A percentile compares a stretch with the other conserved stretches of the same genome.
These are phyloP conservation scores for Penicillium cataractarum DNA, from an alignment of 495 filamentous ascomycete species.

Conservation along the genomic window DNA sequence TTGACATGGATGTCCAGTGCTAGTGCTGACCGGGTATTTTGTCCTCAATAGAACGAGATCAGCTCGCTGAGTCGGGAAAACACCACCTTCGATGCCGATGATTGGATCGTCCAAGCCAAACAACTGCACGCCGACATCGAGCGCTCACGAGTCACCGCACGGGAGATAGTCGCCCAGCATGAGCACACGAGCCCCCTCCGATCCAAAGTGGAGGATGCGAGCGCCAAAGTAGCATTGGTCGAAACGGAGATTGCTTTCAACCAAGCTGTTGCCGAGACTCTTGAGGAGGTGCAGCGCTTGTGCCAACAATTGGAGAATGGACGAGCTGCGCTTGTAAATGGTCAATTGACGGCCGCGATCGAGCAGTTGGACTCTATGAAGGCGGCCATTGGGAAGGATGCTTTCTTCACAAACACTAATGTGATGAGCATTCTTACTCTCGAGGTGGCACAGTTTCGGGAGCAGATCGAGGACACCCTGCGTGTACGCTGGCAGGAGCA, in stretches of 20 bases:
- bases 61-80: slow-evolving; percentile 71
- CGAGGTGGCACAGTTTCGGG: slow-evolving; percentile 35
- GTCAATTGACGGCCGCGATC: slow-evolving; percentile 55
- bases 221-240: slow-evolving; percentile 70
- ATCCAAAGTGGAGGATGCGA: slow-evolving; percentile 64
- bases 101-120: slow-evolving; percentile 83
- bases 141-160: slow-evolving; percentile 68
- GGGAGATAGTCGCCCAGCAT: slow-evolving; percentile 72
- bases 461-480: slow-evolving; percentile 39
- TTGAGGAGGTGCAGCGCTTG: slow-evolving; percentile 60
- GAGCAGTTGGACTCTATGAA: slow-evolving; percentile 61
- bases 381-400: slow-evolving; percentile 39
- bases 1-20: not conserved
- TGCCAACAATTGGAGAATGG: slow-evolving; percentile 46
- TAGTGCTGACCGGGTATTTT: slow-evolving; percentile 4
- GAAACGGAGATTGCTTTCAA: slow-evolving; percentile 78
- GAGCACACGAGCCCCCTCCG: slow-evolving; percentile 64
- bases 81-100: slow-evolving; percentile 74
- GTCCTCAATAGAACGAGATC: slow-evolving; percentile 62
- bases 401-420: slow-evolving; percentile 43
- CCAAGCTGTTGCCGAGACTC: slow-evolving; percentile 61
- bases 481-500: slow-evolving; percentile 51
- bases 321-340: slow-evolving; percentile 51
- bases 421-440: slow-evolving; percentile 41
- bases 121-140: slow-evolving; percentile 82